Evolutionary conservation across 306 rosid genomes (phyloP), one percentile per base, ranked within the genome.

Genomic region (Fragaria iinumae): DNA sequence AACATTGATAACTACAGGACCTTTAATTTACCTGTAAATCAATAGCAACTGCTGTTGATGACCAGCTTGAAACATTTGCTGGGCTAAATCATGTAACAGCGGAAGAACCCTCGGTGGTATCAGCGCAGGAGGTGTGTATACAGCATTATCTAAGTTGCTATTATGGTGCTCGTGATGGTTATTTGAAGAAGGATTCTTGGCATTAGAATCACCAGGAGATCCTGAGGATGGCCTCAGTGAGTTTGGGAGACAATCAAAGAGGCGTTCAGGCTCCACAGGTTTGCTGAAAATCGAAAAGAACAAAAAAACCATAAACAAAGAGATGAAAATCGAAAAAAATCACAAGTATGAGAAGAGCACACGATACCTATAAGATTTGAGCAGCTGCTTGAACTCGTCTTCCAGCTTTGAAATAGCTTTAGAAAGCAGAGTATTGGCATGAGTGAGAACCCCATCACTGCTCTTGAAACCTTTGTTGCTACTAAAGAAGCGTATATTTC

Each of bases 221-320:
- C 89, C 96, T 11, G 97, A 82, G 18, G 96, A 91, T 72, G 98
- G 99, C 76, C 95, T 88, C 85, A 95, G 83, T n/a, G 98, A 91
- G 86, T 88, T 95, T 36, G 98, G 97, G 76, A 95, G 97, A 81
- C 99, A 87, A 70, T 95, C 99, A 64, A 95, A 95, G 81, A 95
- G 97, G 53, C 97, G 92, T 69, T 95, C 97, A 66, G 98, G 99
- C 72, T 95, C 99, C 97, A 95, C 99, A 48, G 98, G 93, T 81
- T 95, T 95, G 90, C 99, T 95, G 89, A 82, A 86, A 87, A 77
- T 65, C 47, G 59, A 69, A 71, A 48, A 25, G 13, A 27, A 43
- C 11, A 43, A 12, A 65, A 10, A 71, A 81, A 39, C 29, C 6
- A 52, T 18, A 6, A 77, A 53, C 27, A 32, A 3, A 48, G n/a